A percentile compares a stretch with the other conserved stretches of the same genome.
These are phyloP conservation scores for Quercus wislizeni DNA, from an alignment of 306 rosid species.

Conservation along the genomic window DNA sequence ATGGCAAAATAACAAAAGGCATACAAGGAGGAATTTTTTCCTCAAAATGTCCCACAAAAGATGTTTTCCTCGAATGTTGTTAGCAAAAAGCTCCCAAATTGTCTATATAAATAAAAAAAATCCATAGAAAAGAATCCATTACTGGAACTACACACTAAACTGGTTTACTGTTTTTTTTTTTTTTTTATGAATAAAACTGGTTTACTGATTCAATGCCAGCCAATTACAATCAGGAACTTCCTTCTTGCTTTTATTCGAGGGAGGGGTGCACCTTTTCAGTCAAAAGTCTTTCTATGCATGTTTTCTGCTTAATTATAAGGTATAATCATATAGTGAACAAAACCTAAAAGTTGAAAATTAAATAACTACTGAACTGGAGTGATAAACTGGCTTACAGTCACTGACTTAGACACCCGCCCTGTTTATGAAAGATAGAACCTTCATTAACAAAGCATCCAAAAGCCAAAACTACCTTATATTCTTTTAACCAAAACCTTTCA, in stretches of 20 bases:
- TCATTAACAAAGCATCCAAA: neutral
- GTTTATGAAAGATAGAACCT: neutral
- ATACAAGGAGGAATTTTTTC: neutral
- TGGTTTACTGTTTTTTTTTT: too few species aligned
- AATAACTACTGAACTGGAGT: neutral
- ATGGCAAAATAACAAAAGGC: neutral
- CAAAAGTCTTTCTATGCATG: neutral
- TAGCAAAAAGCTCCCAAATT: neutral
- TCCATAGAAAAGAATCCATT: neutral
- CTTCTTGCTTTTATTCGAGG: neutral
- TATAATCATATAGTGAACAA: neutral
- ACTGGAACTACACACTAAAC: too few species aligned
- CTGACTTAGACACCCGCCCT: neutral
- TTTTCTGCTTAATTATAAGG: neutral
- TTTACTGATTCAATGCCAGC: too few species aligned
- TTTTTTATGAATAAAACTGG: too few species aligned
- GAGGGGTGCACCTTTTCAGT: neutral
- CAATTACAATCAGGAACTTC: too few species aligned
- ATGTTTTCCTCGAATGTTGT: neutral
- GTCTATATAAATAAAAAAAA: too few species aligned
- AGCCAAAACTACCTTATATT: neutral
- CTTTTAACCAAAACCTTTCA: neutral
- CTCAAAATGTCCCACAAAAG: neutral
- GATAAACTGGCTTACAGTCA: neutral
- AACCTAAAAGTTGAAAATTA: neutral